These are phyloP conservation scores for Verticillium isaacii DNA, from an alignment of 2,329 filamentous ascomycete species.

Conservation along the genomic window DNA sequence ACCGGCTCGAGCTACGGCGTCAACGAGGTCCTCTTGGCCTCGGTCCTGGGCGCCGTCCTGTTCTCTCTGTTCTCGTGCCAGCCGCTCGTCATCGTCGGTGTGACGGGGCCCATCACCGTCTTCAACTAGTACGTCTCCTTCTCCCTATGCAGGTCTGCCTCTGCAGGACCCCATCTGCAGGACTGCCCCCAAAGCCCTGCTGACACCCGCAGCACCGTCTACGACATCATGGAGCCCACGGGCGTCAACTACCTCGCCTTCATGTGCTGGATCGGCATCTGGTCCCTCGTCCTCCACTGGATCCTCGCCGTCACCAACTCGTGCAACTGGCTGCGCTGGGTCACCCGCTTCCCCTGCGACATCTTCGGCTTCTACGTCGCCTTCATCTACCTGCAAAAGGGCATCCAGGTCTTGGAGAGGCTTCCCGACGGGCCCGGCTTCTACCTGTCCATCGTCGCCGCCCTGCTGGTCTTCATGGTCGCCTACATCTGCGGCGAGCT, in stretches of 20 bases:
- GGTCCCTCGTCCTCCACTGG: constrained; percentile 83
- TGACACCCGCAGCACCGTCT: constrained; percentile 60
- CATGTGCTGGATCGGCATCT: constrained; percentile 90
- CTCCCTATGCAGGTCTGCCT: background rate
- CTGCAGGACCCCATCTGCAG: background rate
- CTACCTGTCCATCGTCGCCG: constrained; percentile 74
- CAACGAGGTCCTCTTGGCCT: constrained; percentile 84
- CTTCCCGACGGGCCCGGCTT: constrained; percentile 64
- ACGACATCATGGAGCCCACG: constrained; percentile 75
- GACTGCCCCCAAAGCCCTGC: constrained; percentile 1
- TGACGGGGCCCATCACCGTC: constrained; percentile 88
- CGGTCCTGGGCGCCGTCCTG: constrained; percentile 75
- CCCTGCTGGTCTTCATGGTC: constrained; percentile 71
- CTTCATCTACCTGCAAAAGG: constrained; percentile 88
- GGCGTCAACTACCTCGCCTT: constrained; percentile 82
- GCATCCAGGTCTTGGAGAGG: constrained; percentile 75
- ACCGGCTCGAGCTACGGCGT: constrained; percentile 82
- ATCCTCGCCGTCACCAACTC: constrained; percentile 77
- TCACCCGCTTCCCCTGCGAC: constrained; percentile 88
- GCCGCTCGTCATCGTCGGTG: constrained; percentile 84
- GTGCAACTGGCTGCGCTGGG: constrained; percentile 83
- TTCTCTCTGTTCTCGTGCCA: constrained; percentile 78
- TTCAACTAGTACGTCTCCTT: constrained; percentile 68
- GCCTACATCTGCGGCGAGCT: constrained; percentile 71
- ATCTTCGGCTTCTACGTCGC: constrained; percentile 94